Evolutionary conservation across 164 flowering plant species (phyloP).

Genomic region (Taxillus chinensis): DNA sequence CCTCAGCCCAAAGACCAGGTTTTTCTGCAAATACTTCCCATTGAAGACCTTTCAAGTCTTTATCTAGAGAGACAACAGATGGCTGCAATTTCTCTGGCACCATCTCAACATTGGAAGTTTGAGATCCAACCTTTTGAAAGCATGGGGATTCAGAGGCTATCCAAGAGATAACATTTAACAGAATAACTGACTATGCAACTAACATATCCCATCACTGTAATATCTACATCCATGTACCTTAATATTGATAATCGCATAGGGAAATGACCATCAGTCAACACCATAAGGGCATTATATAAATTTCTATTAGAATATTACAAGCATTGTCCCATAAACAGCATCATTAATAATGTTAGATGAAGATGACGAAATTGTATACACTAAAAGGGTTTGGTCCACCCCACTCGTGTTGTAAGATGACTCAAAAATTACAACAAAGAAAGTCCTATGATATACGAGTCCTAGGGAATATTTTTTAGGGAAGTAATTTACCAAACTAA

Average conservation of each 20-base stretch:
- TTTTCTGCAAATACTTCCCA: conserved; percentile 82
- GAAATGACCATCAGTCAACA: neutral
- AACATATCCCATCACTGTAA: neutral
- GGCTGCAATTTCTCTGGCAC: conserved; percentile 47
- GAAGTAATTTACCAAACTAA: no score
- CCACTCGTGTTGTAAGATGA: no score
- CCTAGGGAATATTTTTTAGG: no score
- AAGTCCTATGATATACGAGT: no score
- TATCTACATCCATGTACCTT: neutral
- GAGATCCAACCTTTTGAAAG: conserved; percentile 57
- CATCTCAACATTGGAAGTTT: conserved; percentile 66
- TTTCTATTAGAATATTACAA: neutral
- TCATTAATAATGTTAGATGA: no score
- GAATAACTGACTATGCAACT: neutral
- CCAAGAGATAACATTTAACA: neutral
- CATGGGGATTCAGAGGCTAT: neutral
- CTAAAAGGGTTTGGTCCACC: no score
- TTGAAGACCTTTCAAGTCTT: conserved; percentile 28
- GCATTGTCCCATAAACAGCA: no score
- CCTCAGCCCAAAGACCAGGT: conserved; percentile 69
- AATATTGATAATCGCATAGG: neutral
- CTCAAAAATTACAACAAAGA: no score
- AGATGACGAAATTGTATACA: no score
- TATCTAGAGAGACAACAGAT: conserved; percentile 20
- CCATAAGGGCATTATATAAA: neutral